Base-by-base conservation (phyloP, 2,329 filamentous ascomycete species). In the Sarocladiaceae sp. region DNA sequence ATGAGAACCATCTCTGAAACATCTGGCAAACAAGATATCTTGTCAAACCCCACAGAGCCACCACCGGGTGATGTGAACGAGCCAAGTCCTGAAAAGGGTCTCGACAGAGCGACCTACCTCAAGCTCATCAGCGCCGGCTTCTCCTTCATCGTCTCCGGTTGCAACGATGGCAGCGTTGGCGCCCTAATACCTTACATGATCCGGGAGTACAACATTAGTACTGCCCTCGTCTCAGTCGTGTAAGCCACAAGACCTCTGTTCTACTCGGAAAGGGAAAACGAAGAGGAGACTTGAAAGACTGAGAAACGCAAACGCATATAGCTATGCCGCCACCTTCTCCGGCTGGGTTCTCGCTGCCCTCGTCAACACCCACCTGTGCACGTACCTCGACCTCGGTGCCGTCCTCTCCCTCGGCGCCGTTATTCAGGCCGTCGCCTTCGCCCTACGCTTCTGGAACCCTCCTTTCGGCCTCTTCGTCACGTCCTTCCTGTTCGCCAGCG, bases 141-240 rank as follows among this genome's bases (percentile, higher is more conserved):
- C 56, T 82, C 80, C 0, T 87, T 86, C 67, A 84, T 87, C 59
- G 80, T 83, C 26, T 80, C 83, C 0, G 83, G 84, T 0, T 71
- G 80, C 46, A 87, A 85, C 53, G 84, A 87, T 61, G 83, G 83
- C 28, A 83, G 77, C 54, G 68, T 86, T 1, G 84, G 84, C 2
- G 75, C 83, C 1, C 57, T 87, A 13, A 76, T 86, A 1, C 84
- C 83, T 0, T 84, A 86, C 58, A 73, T 87, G 10, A 72, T 86
- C 3, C 70, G 74, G 4, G 74, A 76, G 3, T 84, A 85, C 58
- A 56, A 68, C 4, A 74, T 84, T 42, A 74, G 66, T 12, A 83
- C 79, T 0, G 75, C 74, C 20, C 68, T 75, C 25, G 71, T 79
- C 4, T 72, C 78, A n/a, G n/a, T n/a, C n/a, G n/a, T n/a, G n/a